Evolutionary conservation across 2,329 filamentous ascomycete genomes (phyloP).

Genomic region (Hypomyces perniciosus): DNA sequence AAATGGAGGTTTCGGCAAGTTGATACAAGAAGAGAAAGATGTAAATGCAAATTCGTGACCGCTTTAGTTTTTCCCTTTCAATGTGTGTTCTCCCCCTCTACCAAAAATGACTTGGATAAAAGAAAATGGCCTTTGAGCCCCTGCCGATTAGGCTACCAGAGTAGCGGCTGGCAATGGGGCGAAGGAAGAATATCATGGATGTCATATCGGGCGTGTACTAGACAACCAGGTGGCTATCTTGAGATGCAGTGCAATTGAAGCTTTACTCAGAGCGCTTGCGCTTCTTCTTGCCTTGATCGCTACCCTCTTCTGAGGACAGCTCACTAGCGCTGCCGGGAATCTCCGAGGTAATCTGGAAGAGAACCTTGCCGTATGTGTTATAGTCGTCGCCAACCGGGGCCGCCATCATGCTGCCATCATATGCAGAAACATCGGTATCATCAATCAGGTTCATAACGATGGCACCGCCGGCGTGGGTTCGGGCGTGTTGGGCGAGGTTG

Average conservation of each 20-base stretch:
- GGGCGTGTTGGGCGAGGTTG: slow-evolving; percentile 92
- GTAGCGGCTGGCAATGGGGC: not conserved
- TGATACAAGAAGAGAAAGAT: slow-evolving; percentile 40
- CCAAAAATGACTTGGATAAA: slow-evolving; percentile 22
- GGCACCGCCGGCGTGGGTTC: slow-evolving; percentile 85
- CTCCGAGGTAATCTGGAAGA: slow-evolving; percentile 75
- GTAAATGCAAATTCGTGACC: slow-evolving; percentile 35
- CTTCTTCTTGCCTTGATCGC: slow-evolving; percentile 47
- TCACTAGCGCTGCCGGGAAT: slow-evolving; percentile 61
- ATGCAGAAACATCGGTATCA: slow-evolving; percentile 49
- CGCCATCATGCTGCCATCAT: slow-evolving; percentile 39
- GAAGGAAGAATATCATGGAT: slow-evolving; percentile 13
- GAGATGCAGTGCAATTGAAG: not conserved
- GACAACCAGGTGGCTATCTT: not conserved
- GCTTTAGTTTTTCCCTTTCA: slow-evolving; percentile 28
- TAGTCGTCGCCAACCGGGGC: slow-evolving; percentile 53
- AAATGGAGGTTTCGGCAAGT: slow-evolving; percentile 25
- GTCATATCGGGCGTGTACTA: slow-evolving; percentile 11
- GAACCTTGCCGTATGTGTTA: slow-evolving; percentile 63
- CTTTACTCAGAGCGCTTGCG: slow-evolving; percentile 69
- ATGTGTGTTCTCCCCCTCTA: slow-evolving; percentile 30
- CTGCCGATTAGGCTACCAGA: not conserved
- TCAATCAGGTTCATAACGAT: slow-evolving; percentile 88
- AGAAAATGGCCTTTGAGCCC: slow-evolving; percentile 2
- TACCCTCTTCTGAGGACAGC: slow-evolving; percentile 48